A percentile compares a stretch with the other conserved stretches of the same genome.
These are phyloP conservation scores for Dothistroma septosporum DNA, from an alignment of 2,329 filamentous ascomycete genomes.

Conservation along the genomic window DNA sequence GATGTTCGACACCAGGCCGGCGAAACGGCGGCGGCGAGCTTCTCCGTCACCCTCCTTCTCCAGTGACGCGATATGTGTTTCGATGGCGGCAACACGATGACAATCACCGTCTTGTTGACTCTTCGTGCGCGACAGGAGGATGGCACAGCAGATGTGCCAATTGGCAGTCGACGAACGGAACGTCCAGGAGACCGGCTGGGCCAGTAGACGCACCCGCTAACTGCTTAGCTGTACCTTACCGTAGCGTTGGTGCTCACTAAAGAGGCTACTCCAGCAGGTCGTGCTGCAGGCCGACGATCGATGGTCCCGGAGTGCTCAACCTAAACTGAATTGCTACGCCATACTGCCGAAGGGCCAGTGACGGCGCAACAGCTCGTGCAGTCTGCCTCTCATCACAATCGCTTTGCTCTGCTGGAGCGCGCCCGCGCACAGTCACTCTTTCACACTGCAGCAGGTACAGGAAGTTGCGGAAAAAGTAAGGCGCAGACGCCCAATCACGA, in stretches of 20 bases:
- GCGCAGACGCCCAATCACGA: conserved; percentile 1
- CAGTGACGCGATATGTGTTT: neutral
- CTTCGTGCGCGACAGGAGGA: neutral
- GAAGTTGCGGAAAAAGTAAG: neutral
- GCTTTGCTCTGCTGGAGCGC: neutral
- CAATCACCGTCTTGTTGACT: neutral
- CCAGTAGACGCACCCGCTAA: conserved; percentile 7
- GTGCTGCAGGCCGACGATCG: conserved; percentile 15
- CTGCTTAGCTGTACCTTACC: conserved; percentile 2
- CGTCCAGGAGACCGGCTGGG: conserved; percentile 3
- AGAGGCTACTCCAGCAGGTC: conserved; percentile 9
- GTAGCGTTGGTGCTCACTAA: conserved; percentile 11
- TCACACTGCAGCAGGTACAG: conserved; percentile 3
- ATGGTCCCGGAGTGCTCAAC: conserved; percentile 11
- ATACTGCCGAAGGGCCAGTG: conserved; percentile 4
- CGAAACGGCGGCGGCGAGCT: neutral
- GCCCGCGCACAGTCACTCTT: neutral
- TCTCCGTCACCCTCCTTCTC: neutral
- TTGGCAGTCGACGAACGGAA: conserved; percentile 1
- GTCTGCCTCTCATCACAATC: conserved; percentile 9
- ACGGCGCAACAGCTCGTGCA: conserved; percentile 14
- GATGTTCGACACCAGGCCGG: neutral
- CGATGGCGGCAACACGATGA: neutral
- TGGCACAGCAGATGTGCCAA: neutral
- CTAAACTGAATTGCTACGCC: conserved; percentile 13